Percentiles rank a stretch among this genome's conserved stretches.
Evolutionary conservation across 495 filamentous ascomycete species (phyloP).

Genomic region (Lophiostoma macrostomum): DNA sequence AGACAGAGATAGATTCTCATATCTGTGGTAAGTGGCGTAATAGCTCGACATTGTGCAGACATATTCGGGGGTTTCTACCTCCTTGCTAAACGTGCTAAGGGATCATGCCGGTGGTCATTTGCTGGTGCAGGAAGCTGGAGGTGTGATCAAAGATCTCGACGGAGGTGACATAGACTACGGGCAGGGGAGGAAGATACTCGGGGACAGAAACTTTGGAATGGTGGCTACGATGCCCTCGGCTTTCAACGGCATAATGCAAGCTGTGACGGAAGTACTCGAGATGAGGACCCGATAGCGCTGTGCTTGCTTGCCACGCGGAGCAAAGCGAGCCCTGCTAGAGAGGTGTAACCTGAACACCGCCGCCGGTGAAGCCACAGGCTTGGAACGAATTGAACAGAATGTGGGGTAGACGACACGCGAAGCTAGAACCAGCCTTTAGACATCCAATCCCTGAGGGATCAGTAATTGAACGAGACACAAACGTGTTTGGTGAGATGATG

Average conservation of each 20-base stretch:
- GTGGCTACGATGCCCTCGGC: constrained; percentile 13
- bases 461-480: constrained; percentile 8
- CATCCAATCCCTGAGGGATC: too few relatives aligned
- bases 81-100: too few relatives aligned
- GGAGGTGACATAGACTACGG: constrained; percentile 42
- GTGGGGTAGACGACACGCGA: constrained; percentile 13
- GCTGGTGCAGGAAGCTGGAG: constrained; percentile 63
- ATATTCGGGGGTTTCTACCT: too few relatives aligned
- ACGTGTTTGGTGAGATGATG: constrained; percentile 8
- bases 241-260: constrained; percentile 13
- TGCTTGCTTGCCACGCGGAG: background rate
- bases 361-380: background rate
- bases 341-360: background rate
- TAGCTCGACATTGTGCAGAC: too few relatives aligned
- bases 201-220: constrained; percentile 25
- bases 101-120: constrained; percentile 70
- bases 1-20: constrained; percentile 18
- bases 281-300: constrained; percentile 3
- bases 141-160: constrained; percentile 60
- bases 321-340: background rate
- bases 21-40: too few relatives aligned
- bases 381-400: constrained; percentile 6
- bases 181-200: constrained; percentile 32
- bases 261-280: constrained; percentile 18
- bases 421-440: too few relatives aligned